Evolutionary conservation across 1,139 yeast genomes (phyloP).

Genomic region (Pneumocystis oryctolagi): DNA sequence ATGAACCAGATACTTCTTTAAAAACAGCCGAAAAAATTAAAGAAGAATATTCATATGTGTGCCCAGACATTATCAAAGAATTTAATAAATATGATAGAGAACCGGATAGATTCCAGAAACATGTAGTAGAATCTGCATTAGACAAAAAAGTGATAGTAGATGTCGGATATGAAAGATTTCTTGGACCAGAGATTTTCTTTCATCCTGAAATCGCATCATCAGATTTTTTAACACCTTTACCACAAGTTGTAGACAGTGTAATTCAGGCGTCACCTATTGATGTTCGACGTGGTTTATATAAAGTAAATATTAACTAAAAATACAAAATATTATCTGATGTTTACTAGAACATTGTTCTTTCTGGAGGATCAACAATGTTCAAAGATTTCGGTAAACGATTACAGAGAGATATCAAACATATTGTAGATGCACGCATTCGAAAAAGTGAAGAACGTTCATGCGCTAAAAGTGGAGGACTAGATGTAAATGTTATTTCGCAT

Average conservation of each 20-base stretch:
- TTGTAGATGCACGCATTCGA: constrained; percentile 80
- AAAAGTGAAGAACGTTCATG: constrained; percentile 59
- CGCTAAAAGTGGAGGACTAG: constrained; percentile 84
- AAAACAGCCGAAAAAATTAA: constrained; percentile 93
- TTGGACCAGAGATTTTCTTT: constrained; percentile 97
- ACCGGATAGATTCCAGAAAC: constrained; percentile 86
- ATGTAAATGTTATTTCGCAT: constrained; percentile 92
- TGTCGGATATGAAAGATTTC: constrained; percentile 90
- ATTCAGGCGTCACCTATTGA: constrained; percentile 94
- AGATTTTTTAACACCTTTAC: constrained; percentile 89
- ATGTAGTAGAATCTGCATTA: constrained; percentile 70
- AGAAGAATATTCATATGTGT: constrained; percentile 90
- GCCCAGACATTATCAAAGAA: constrained; percentile 95
- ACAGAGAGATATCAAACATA: constrained; percentile 78
- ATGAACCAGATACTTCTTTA: constrained; percentile 83
- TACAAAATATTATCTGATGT: neutral
- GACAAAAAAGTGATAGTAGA: constrained; percentile 57
- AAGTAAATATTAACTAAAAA: constrained; percentile 4
- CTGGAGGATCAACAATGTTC: constrained; percentile 98
- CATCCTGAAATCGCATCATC: constrained; percentile 94
- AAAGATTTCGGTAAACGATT: constrained; percentile 94
- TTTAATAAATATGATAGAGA: constrained; percentile 88
- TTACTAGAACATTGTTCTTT: constrained; percentile 63
- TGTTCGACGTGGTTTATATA: constrained; percentile 90
- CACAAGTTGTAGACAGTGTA: constrained; percentile 85